A percentile compares a stretch with the other conserved stretches of the same genome.
Evolutionary conservation across 1,139 yeast species (phyloP).

Genomic region (Pichiaceae sp.): DNA sequence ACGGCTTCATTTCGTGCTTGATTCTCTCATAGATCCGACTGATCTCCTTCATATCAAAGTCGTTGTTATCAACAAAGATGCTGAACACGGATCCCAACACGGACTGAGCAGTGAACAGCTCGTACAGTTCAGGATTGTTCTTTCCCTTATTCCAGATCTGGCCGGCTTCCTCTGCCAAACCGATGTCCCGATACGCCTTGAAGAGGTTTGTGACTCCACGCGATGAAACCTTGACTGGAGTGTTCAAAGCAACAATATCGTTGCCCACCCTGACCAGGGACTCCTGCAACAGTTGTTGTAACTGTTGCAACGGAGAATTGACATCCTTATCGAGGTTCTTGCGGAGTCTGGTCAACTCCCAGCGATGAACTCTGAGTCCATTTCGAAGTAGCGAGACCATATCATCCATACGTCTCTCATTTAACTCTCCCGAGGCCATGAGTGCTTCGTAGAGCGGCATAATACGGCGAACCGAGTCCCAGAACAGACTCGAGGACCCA

Average conservation of each 20-base stretch:
- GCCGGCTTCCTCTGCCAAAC: slow-evolving; percentile 41
- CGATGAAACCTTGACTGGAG: slow-evolving; percentile 29
- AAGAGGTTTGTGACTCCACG: slow-evolving; percentile 50
- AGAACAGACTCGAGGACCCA: slow-evolving; percentile 25
- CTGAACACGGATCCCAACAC: slow-evolving; percentile 70
- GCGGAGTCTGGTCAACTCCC: slow-evolving; percentile 36
- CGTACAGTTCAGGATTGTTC: slow-evolving; percentile 16
- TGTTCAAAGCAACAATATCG: slow-evolving; percentile 33
- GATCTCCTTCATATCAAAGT: slow-evolving; percentile 54
- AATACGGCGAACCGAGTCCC: slow-evolving; percentile 39
- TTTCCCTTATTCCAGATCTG: slow-evolving; percentile 40
- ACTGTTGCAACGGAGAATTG: slow-evolving; percentile 36
- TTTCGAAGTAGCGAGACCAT: slow-evolving; percentile 39
- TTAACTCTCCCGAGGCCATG: slow-evolving; percentile 34
- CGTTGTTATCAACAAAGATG: slow-evolving; percentile 51
- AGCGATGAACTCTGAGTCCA: slow-evolving; percentile 41
- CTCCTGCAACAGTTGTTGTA: slow-evolving; percentile 31
- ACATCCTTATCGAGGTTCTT: slow-evolving; percentile 46
- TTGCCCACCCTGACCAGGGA: slow-evolving; percentile 35
- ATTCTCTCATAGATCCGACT: slow-evolving; percentile 35
- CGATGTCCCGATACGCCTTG: slow-evolving; percentile 47
- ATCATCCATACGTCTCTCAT: slow-evolving; percentile 31
- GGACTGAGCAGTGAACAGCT: slow-evolving; percentile 33
- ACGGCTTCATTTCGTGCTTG: slow-evolving; percentile 22
- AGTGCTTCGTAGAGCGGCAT: slow-evolving; percentile 39